A percentile compares a stretch with the other conserved stretches of the same genome.
Conservation (phyloP, 352 stramenopile genomes). For the Phytophthora pinifolia region DNA sequence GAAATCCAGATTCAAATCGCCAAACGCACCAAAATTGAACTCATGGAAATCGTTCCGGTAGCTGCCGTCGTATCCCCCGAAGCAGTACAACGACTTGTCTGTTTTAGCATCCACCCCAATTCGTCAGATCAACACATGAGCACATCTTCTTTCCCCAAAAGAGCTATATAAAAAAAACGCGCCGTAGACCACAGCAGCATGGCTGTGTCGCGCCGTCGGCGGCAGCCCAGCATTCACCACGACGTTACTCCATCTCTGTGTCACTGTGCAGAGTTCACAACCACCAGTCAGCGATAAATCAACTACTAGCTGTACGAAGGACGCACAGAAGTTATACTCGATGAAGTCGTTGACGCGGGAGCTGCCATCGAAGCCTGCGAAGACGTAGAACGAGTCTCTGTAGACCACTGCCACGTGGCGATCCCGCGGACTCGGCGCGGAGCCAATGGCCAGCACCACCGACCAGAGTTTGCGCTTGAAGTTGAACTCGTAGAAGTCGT, state of each 20-base stretch:
- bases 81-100: slow-evolving; percentile 90
- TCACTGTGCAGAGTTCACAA: slow-evolving; percentile 37
- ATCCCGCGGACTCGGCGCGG: slow-evolving; percentile 90
- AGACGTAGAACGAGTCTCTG: slow-evolving; percentile 94
- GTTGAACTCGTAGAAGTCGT: slow-evolving; percentile 94
- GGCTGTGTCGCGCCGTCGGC: slow-evolving; percentile 94
- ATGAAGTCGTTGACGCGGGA: slow-evolving; percentile 95
- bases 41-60: slow-evolving; percentile 97
- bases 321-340: slow-evolving; percentile 92
- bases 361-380: slow-evolving; percentile 93
- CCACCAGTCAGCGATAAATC: slow-evolving; percentile 3
- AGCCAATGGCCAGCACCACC: slow-evolving; percentile 62
- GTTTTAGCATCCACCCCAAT: background rate
- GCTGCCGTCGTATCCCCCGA: slow-evolving; percentile 95
- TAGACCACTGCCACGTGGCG: slow-evolving; percentile 94
- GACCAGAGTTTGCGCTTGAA: slow-evolving; percentile 85
- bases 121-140: background rate
- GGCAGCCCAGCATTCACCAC: slow-evolving; percentile 76
- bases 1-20: slow-evolving; percentile 89
- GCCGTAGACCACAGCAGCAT: slow-evolving; percentile 92
- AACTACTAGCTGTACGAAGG: background rate
- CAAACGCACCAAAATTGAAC: slow-evolving; percentile 88
- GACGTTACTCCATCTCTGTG: slow-evolving; percentile 81
- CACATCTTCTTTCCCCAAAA: background rate
- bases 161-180: slow-evolving; percentile 1